Base-by-base conservation (phyloP, 2,329 filamentous ascomycete species). In the Gaeumannomyces sp. region DNA sequence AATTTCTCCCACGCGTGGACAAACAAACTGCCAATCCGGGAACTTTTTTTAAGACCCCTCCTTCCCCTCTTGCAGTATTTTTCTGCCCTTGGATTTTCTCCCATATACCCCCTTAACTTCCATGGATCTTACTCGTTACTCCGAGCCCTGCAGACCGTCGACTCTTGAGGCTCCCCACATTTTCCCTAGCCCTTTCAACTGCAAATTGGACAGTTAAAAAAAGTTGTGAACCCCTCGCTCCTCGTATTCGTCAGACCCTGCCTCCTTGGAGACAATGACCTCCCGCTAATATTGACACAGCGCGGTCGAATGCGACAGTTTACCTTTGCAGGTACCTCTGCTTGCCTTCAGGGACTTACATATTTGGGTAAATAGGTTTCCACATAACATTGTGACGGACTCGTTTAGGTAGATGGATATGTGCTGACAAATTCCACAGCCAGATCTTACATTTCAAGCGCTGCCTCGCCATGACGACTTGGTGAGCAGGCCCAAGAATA, bases 1-100 rank as follows among this genome's bases (percentile, higher is more conserved):
- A 64, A 64, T 67, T 67, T 66, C 65, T 60, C 66, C 62, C 58
- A 59, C 35, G 33, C 28, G 19, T 60, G 53, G 45, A n/a, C 25
- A 53, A 53, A 53, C 45, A 53, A 53, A 53, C 45, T 53, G 45
- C 45, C 22, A 53, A 53, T 53, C 45, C 22, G 22, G 45, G 45
- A n/a, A 50, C 45, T n/a, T 53, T 53, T 53, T 53, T 53, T 4
- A n/a, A 53, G 45, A 53, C 45, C 45, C 45, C 45, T 53, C 45
- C 45, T 53, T 53, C 45, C 45, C 45, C 45, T 53, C 45, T 11
- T 35, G 19, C 2, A 53, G 45, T 53, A 5, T n/a, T 53, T 25
- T 53, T 25, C 22, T 25, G 45, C 38, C 38, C 38, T 22, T 50
- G 38, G 13, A 35, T 22, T 50, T 50, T 50, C 16, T 50, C 16